Conservation (phyloP, 2,329 filamentous ascomycete genomes). For the Penicillium nordicum region DNA sequence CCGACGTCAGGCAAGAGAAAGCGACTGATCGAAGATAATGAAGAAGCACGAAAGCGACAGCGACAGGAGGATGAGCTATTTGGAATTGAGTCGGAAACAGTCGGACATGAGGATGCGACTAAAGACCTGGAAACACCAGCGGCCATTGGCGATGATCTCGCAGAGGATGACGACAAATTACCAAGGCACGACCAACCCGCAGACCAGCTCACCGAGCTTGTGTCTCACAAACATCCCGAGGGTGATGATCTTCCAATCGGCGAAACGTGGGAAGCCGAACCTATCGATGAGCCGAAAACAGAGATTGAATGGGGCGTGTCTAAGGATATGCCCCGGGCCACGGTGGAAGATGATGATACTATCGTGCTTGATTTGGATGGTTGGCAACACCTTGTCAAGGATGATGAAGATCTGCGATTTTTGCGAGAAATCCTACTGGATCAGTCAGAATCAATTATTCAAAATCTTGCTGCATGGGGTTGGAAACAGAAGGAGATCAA, state of each 20-base stretch:
- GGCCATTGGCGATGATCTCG: conserved; percentile 1
- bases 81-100: conserved; percentile 57
- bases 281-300: conserved; percentile 37
- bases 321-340: conserved; percentile 56
- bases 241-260: conserved; percentile 20
- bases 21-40: conserved; percentile 64
- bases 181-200: neutral
- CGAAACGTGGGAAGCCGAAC: conserved; percentile 25
- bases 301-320: conserved; percentile 62
- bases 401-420: conserved; percentile 62
- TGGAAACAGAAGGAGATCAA: conserved; percentile 73
- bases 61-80: conserved; percentile 83
- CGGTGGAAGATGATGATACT: conserved; percentile 63
- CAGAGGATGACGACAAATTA: conserved; percentile 4
- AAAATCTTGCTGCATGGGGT: conserved; percentile 61
- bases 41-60: conserved; percentile 69
- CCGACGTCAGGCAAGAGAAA: conserved; percentile 68
- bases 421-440: conserved; percentile 52
- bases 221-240: neutral
- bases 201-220: neutral
- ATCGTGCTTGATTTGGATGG: conserved; percentile 68
- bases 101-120: conserved; percentile 51
- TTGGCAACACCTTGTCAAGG: conserved; percentile 66
- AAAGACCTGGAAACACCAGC: conserved; percentile 21
- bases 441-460: conserved; percentile 49